Evolutionary conservation across 768 basidiomycete species (phyloP).

Genomic region (Gymnopilus dilepis): DNA sequence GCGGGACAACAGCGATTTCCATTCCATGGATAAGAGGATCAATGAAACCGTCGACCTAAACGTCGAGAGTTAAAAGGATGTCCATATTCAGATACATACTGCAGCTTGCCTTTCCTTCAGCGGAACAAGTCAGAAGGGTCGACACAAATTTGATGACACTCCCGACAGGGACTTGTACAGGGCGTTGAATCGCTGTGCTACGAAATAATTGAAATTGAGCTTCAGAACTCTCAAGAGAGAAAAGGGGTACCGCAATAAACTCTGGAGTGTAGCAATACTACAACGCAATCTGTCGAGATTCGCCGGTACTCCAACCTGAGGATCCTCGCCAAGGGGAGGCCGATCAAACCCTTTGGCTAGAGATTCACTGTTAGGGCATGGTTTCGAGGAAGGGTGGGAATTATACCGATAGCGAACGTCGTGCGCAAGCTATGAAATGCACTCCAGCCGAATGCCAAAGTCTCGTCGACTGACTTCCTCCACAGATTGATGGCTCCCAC

Average conservation of each 20-base stretch:
- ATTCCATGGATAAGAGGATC: conserved; percentile 58
- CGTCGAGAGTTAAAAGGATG: conserved; percentile 4
- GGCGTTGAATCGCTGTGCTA: conserved; percentile 62
- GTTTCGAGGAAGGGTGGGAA: background rate
- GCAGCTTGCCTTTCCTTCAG: conserved; percentile 48
- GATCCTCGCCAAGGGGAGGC: conserved; percentile 41
- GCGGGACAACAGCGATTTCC: conserved; percentile 57
- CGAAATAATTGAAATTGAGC: conserved; percentile 3
- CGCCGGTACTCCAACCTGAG: conserved; percentile 55
- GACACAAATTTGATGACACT: conserved; percentile 56
- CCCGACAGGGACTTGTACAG: conserved; percentile 75
- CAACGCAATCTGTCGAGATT: conserved; percentile 67
- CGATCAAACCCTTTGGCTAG: conserved; percentile 15
- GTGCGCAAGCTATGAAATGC: conserved; percentile 63
- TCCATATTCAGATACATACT: background rate
- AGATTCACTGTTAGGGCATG: background rate
- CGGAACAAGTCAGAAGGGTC: conserved; percentile 53
- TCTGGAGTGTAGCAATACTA: conserved; percentile 52
- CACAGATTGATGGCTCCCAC: conserved; percentile 73
- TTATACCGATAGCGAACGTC: conserved; percentile 57
- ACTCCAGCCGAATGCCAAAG: conserved; percentile 67
- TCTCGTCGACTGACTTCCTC: conserved; percentile 78
- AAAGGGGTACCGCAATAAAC: conserved; percentile 56
- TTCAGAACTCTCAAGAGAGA: background rate
- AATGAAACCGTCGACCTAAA: conserved; percentile 51